phyloP scores from a whole-genome alignment of 371 early-diverging fungal genomes.

The Zychaea mexicana region DNA sequence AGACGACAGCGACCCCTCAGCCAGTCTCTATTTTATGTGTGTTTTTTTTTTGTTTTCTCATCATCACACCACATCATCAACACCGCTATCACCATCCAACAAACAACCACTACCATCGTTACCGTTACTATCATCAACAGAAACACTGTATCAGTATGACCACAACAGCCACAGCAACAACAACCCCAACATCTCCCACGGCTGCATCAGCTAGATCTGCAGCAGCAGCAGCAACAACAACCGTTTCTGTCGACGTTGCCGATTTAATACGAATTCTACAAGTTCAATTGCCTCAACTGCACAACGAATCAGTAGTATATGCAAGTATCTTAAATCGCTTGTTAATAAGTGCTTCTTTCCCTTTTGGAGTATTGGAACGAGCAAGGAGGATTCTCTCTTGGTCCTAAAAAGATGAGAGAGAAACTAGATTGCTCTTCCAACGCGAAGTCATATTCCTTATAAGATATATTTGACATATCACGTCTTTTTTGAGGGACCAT shows the following conservation, averaged over 20 bases:
- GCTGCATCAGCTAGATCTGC: not conserved
- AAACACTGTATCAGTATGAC: conserved; percentile 8
- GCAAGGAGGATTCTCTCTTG: too few species aligned
- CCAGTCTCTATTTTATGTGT: not conserved
- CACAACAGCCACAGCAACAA: not conserved
- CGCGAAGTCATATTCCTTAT: too few species aligned
- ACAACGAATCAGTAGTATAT: conserved; percentile 19
- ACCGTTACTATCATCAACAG: not conserved
- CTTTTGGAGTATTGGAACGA: too few species aligned
- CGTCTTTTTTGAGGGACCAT: too few species aligned
- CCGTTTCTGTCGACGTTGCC: conserved; percentile 9
- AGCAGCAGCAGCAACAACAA: not conserved
- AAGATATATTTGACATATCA: too few species aligned
- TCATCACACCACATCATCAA: too few species aligned
- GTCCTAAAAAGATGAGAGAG: too few species aligned
- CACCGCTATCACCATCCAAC: too few species aligned
- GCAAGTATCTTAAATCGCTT: conserved; percentile 15
- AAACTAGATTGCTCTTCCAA: not conserved
- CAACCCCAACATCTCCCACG: not conserved
- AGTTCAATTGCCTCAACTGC: conserved; percentile 21
- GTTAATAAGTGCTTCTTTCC: not conserved
- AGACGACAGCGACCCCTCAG: not conserved
- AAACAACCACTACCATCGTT: not conserved
- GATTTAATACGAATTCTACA: conserved; percentile 21
- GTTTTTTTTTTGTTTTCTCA: not conserved